Percentiles rank a stretch among this genome's conserved stretches.
Evolutionary conservation across 345 rosid genomes (phyloP).

Genomic region (Syzygium grande): DNA sequence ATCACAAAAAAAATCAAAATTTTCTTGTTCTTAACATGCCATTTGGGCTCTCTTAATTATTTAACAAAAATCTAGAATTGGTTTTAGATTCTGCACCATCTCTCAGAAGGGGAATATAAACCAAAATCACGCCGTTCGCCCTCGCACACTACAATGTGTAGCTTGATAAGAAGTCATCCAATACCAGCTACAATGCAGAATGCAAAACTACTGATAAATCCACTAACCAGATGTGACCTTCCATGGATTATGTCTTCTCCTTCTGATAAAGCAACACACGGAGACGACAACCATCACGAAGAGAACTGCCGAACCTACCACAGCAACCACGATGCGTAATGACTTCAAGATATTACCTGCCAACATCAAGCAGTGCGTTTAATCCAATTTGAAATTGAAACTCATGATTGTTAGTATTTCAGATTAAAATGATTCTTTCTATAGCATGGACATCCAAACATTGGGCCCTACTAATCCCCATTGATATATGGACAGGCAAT

Average conservation of each 20-base stretch:
- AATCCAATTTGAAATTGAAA: no score
- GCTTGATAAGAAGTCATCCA: no score
- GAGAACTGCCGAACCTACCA: not conserved
- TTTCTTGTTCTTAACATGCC: not conserved
- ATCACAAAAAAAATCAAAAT: not conserved
- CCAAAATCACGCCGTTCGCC: no score
- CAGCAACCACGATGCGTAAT: not conserved
- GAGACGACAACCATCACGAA: not conserved
- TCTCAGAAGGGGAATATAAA: not conserved
- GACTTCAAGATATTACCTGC: not conserved
- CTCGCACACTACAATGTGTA: no score
- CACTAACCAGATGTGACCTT: not conserved
- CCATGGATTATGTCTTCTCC: not conserved
- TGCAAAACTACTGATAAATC: not conserved
- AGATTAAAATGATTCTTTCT: not conserved
- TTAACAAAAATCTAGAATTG: not conserved
- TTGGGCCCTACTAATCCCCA: not conserved
- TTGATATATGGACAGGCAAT: not conserved
- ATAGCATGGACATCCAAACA: not conserved
- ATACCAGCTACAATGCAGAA: not conserved
- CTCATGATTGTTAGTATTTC: not conserved
- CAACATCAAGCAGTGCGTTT: not conserved
- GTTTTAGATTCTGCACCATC: not conserved
- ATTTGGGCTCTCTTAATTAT: not conserved
- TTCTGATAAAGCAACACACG: not conserved